phyloP scores from a whole-genome alignment of 1,284 basidiomycete genomes.

The Violaceomyces palustris region DNA sequence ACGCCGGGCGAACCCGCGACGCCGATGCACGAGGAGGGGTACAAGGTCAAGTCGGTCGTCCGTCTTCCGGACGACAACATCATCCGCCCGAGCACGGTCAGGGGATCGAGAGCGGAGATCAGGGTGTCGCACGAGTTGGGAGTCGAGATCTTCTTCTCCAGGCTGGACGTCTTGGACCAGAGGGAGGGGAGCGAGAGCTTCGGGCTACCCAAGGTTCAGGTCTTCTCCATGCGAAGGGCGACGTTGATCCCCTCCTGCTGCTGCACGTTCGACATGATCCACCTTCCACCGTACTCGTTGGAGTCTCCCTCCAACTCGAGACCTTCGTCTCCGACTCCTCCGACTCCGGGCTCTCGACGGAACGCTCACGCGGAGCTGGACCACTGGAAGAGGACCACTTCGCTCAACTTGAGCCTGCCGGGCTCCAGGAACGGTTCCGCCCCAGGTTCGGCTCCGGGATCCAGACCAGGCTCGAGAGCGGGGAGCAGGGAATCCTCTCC shows the following conservation, averaged over 20 bases:
- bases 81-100: slow-evolving; percentile 44
- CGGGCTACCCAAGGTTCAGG: slow-evolving; percentile 49
- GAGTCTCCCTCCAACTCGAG: slow-evolving; percentile 38
- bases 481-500: slow-evolving; percentile 34
- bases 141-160: slow-evolving; percentile 48
- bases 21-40: slow-evolving; percentile 33
- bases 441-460: slow-evolving; percentile 9
- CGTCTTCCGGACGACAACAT: slow-evolving; percentile 47
- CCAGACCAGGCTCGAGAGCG: slow-evolving; percentile 19
- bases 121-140: slow-evolving; percentile 49
- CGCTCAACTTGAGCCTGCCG: slow-evolving; percentile 30
- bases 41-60: slow-evolving; percentile 43
- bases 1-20: slow-evolving; percentile 28
- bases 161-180: slow-evolving; percentile 38
- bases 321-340: slow-evolving; percentile 34
- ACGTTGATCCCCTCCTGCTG: slow-evolving; percentile 44
- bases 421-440: slow-evolving; percentile 29
- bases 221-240: slow-evolving; percentile 47
- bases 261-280: slow-evolving; percentile 47
- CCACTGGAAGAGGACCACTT: slow-evolving; percentile 38
- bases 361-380: slow-evolving; percentile 34
- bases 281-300: slow-evolving; percentile 48
- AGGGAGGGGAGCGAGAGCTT: slow-evolving; percentile 37
- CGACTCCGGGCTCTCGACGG: slow-evolving; percentile 8
- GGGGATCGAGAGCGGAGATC: slow-evolving; percentile 46